These are phyloP conservation scores for Plasmodium berghei DNA, from an alignment of 169 alveolate genomes.

Conservation along the genomic window DNA sequence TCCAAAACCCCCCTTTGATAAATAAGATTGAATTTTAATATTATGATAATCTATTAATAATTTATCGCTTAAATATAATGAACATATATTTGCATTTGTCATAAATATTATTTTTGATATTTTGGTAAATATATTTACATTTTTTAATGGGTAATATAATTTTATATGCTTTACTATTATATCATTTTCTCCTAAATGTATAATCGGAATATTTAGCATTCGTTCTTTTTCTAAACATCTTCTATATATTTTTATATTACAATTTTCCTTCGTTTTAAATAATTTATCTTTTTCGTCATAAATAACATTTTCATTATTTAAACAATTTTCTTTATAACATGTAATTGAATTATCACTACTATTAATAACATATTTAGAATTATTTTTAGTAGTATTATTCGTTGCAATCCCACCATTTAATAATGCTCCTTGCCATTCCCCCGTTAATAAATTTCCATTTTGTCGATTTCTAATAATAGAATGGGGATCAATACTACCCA, in stretches of 20 bases:
- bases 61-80: constrained; percentile 31
- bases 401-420: too few relatives aligned
- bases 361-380: background rate
- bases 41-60: constrained; percentile 45
- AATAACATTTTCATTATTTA: constrained; percentile 53
- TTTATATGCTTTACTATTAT: constrained; percentile 56
- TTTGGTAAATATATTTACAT: constrained; percentile 51
- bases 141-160: constrained; percentile 48
- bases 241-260: constrained; percentile 58
- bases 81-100: constrained; percentile 59
- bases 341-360: constrained; percentile 19
- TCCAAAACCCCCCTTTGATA: constrained; percentile 72
- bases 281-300: constrained; percentile 49
- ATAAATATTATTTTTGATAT: constrained; percentile 63
- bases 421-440: too few relatives aligned
- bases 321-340: constrained; percentile 49
- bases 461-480: too few relatives aligned
- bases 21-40: constrained; percentile 34
- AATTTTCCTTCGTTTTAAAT: constrained; percentile 71
- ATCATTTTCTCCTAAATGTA: constrained; percentile 72
- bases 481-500: too few relatives aligned
- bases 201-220: constrained; percentile 39
- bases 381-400: background rate
- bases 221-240: constrained; percentile 55
- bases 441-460: too few relatives aligned